Evolutionary conservation across 768 basidiomycete species (phyloP), one percentile per base, ranked within the genome.

Genomic region (Lentinula lateritia): DNA sequence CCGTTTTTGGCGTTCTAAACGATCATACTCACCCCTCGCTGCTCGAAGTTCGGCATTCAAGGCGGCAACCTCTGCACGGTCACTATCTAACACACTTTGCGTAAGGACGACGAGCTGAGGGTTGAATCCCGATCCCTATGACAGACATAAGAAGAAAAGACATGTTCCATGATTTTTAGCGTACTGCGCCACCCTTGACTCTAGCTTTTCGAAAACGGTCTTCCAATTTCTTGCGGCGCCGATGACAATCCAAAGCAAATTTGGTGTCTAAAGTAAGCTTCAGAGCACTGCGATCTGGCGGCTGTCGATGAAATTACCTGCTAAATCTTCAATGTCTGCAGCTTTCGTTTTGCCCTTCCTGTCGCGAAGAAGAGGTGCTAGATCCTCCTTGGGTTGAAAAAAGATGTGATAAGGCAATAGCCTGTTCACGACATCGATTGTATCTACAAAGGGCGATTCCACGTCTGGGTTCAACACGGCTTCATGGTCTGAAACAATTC

Each of bases 361-460:
- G 70, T 90, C 90, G 53, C 70, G 65, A n/a, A 61, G 43, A 50
- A 65, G 6, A 36, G 77, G 68, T 38, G 74, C 71, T 64, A 90
- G 65, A 65, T 93, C 92, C 50, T 88, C 86, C 61, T 73, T 73
- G 0, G 90, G 90, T 62, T 90, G 88, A 64, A 88, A 88, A 65
- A 87, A 91, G 54, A 93, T 73, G 67, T 93, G 92, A 66, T 90
- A 93, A 0, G 92, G 90, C 20, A 93, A 75, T 20, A 93, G 77
- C 54, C 90, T 81, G n/a, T 83, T 80, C 23, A 92, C 77, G 2
- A 78, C 87, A 68, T 93, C 92, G 5, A 73, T 68, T 8, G 77
- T 72, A 66, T 90, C 84, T 13, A 66, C 63, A 66, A 93, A 93
- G 1, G 90, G 86, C 0, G 84, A 78, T 54, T 92, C 88, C 41